phyloP scores from a whole-genome alignment of 768 basidiomycete genomes.

The Filobasidium floriforme region DNA sequence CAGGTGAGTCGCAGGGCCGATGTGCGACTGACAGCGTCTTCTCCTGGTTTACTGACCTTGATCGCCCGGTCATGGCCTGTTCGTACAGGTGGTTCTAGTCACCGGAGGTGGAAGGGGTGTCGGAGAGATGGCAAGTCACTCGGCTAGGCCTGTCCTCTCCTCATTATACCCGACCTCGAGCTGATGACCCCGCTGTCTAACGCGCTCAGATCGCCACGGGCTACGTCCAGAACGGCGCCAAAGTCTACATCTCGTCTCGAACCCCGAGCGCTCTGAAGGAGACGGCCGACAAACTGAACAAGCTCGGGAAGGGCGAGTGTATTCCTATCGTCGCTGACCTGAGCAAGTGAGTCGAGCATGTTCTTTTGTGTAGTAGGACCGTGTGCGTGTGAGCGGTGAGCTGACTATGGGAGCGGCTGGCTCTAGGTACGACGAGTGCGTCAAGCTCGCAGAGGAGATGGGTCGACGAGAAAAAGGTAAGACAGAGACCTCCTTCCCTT shows the following conservation, averaged over 20 bases:
- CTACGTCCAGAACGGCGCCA: constrained; percentile 58
- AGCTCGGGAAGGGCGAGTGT: constrained; percentile 55
- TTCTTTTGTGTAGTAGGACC: too few relatives aligned
- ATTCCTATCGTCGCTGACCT: constrained; percentile 55
- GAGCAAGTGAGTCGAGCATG: constrained; percentile 29
- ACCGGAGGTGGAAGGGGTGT: constrained; percentile 63
- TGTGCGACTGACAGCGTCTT: not conserved
- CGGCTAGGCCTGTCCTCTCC: not conserved
- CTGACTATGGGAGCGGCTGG: not conserved
- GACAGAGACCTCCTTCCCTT: too few relatives aligned
- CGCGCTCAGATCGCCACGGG: constrained; percentile 55
- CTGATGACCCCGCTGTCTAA: not conserved
- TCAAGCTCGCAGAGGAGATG: constrained; percentile 53
- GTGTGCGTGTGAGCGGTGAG: not conserved
- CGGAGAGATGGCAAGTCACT: constrained; percentile 55
- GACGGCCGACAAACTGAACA: constrained; percentile 53
- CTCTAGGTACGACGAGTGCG: constrained; percentile 51
- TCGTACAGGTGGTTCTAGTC: constrained; percentile 50
- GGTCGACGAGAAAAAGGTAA: constrained; percentile 51
- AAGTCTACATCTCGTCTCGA: constrained; percentile 60
- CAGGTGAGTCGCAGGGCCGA: constrained; percentile 30
- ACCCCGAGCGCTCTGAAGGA: constrained; percentile 52
- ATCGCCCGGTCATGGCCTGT: not conserved
- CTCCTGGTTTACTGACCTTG: not conserved
- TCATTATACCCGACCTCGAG: not conserved